Evolutionary conservation across 2,329 filamentous ascomycete species (phyloP).

Genomic region (Bipolaris cookei): DNA sequence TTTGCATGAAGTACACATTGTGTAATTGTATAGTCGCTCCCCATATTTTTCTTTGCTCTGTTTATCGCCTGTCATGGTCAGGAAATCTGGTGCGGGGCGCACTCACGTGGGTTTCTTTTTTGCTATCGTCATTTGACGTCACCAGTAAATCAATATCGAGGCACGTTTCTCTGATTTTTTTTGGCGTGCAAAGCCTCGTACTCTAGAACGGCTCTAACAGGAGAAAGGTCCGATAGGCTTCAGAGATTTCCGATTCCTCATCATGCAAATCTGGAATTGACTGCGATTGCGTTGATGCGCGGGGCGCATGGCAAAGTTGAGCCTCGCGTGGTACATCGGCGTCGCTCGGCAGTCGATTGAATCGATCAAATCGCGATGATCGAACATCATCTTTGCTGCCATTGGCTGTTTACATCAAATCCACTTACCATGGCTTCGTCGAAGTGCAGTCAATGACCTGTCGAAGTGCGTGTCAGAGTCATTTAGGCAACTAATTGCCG

Average conservation of each 20-base stretch:
- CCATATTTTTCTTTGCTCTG: background rate
- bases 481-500: slow-evolving; percentile 15
- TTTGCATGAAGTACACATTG: background rate
- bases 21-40: background rate
- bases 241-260: slow-evolving; percentile 23
- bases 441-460: slow-evolving; percentile 17
- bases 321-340: slow-evolving; percentile 28
- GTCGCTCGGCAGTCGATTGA: slow-evolving; percentile 26
- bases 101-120: slow-evolving; percentile 4
- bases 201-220: background rate
- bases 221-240: background rate
- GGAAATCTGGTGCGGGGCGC: slow-evolving; percentile 10
- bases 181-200: background rate
- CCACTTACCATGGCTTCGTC: slow-evolving; percentile 16
- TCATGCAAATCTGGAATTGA: slow-evolving; percentile 34
- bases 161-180: background rate
- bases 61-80: slow-evolving; percentile 1
- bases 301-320: slow-evolving; percentile 28
- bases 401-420: slow-evolving; percentile 21
- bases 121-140: slow-evolving; percentile 11
- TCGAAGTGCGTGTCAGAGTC: slow-evolving; percentile 18
- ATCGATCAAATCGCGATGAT: slow-evolving; percentile 18
- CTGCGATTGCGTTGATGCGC: slow-evolving; percentile 5
- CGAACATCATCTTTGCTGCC: slow-evolving; percentile 13
- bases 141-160: background rate